Evolutionary conservation across 495 filamentous ascomycete species (phyloP), one percentile per base, ranked within the genome.

Genomic region (Podospora anserina): DNA sequence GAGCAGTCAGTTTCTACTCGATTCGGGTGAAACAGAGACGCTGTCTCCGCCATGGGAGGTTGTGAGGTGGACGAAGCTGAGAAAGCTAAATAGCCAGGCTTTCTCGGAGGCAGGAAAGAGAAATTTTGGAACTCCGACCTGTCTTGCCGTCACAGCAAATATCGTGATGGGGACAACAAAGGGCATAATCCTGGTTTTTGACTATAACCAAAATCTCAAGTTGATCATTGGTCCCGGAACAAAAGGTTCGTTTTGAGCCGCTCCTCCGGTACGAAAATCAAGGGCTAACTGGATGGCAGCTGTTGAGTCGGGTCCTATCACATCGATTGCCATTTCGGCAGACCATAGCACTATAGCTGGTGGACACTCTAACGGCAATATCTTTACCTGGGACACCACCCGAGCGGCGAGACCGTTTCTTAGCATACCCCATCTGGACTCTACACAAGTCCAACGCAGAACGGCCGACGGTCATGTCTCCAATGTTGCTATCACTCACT

Each of bases 51-150:
- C 94, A 23, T 99, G 95, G 95, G 95, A 98, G 76, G 92, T 97
- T 66, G 89, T 99, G 63, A 83, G 92, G 77, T 99, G 95, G 95
- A 97, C 93, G 0, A 97, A 92, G 76, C 77, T 99, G 67, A 91
- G 88, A 74, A 97, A 93, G 72, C 88, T 98, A 66, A 92, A 92
- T 27, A 89, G 88, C 0, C 91, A 97, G 74, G 87, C 90, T 6
- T 97, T 98, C 76, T 97, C 96, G n/a, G 96, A 99, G 76, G 86
- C 89, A 60, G 95, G 94, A 49, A 96, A 88, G 80, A 90, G 95
- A 23, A 97, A 89, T 76, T 97, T 97, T 82, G 95, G 95, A 39
- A 85, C 89, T 30, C 92, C 96, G 63, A 97, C 93, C 0, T 97
- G 93, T 81, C 85, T 98, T 69, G 87, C 87, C n/a, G 88, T 97